Evolutionary conservation across 805 yeast species (phyloP).

Genomic region (Pichia californica): DNA sequence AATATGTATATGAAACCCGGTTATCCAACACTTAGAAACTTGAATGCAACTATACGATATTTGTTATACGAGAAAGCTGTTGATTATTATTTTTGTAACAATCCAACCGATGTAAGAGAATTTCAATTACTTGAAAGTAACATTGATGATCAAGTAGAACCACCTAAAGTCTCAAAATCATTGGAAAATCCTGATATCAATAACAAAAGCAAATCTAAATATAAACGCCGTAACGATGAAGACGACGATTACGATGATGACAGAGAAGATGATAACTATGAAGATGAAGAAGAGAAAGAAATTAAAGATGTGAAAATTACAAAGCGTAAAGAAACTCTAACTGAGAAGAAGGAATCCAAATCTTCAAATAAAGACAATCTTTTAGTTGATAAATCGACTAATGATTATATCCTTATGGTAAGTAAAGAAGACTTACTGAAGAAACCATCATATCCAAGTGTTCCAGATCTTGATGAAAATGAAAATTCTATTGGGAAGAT

Average conservation of each 20-base stretch:
- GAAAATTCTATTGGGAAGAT: constrained; percentile 30
- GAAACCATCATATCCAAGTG: constrained; percentile 27
- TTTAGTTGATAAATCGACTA: background rate
- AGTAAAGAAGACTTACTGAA: constrained; percentile 16
- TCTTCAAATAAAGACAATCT: background rate
- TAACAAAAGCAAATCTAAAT: background rate
- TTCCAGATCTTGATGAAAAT: constrained; percentile 19
- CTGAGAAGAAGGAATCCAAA: background rate
- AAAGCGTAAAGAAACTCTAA: background rate
- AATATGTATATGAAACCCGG: constrained; percentile 42
- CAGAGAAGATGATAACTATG: background rate
- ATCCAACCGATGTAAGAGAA: constrained; percentile 9
- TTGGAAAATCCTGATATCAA: background rate
- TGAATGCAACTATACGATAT: constrained; percentile 52
- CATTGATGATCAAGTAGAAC: constrained; percentile 23
- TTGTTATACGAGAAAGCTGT: constrained; percentile 68
- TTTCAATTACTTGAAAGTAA: constrained; percentile 26
- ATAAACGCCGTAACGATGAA: background rate
- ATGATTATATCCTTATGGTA: constrained; percentile 9
- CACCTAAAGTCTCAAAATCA: too few relatives aligned
- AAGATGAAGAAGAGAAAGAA: constrained; percentile 6
- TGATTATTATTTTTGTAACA: constrained; percentile 29
- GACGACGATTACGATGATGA: too few relatives aligned
- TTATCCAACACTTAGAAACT: constrained; percentile 40
- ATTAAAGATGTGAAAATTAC: constrained; percentile 2